Evolutionary conservation across 805 yeast species (phyloP).

Genomic region (Ogataea glucozyma): DNA sequence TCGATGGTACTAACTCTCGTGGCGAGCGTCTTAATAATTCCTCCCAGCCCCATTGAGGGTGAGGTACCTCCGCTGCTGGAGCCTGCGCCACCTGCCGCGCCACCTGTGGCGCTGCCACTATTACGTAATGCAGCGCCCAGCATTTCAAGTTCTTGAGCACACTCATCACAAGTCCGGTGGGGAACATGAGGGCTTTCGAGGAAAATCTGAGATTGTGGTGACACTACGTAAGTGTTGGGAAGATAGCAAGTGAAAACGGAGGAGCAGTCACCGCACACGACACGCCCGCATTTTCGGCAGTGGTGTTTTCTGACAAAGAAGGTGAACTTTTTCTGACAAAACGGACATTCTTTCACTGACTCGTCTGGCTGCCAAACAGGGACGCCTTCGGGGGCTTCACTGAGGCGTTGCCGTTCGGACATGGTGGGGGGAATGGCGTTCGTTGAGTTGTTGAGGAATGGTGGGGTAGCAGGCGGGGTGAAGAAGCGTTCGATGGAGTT

Average conservation of each 20-base stretch:
- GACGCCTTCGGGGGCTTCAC: constrained; percentile 25
- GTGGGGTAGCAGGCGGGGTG: too few species aligned
- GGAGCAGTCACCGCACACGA: constrained; percentile 74
- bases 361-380: constrained; percentile 76
- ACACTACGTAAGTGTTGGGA: constrained; percentile 58
- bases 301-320: constrained; percentile 77
- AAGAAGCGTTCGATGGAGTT: too few species aligned
- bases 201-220: constrained; percentile 50
- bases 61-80: too few species aligned
- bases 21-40: constrained; percentile 19
- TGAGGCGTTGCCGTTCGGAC: background rate
- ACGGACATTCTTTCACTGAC: constrained; percentile 50
- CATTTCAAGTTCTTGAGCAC: constrained; percentile 63
- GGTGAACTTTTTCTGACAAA: constrained; percentile 55
- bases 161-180: constrained; percentile 75
- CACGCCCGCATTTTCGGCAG: constrained; percentile 78
- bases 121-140: constrained; percentile 40
- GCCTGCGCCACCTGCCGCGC: background rate
- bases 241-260: constrained; percentile 51
- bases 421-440: too few species aligned
- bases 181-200: constrained; percentile 53
- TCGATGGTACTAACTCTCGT: constrained; percentile 20
- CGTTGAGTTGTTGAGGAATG: too few species aligned
- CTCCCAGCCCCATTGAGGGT: background rate
- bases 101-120: too few species aligned